phyloP scores from a whole-genome alignment of 768 basidiomycete genomes.

The Favolaschia claudopus region DNA sequence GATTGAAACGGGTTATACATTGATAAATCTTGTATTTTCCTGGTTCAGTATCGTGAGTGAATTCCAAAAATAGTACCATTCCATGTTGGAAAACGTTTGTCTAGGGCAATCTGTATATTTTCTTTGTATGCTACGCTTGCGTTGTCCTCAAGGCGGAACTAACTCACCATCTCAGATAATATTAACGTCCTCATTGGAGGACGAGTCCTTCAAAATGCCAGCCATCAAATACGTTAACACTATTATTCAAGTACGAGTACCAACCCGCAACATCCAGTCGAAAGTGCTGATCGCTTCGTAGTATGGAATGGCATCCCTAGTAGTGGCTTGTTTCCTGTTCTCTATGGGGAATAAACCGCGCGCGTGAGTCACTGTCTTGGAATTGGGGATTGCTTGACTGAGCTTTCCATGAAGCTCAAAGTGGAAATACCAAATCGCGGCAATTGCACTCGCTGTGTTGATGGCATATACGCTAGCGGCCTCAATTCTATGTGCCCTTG shows the following conservation, averaged over 20 bases:
- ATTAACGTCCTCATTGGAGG: slow-evolving; percentile 87
- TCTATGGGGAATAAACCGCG: slow-evolving; percentile 96
- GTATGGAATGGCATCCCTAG: slow-evolving; percentile 84
- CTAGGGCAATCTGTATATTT: slow-evolving; percentile 94
- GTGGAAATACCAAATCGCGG: slow-evolving; percentile 86
- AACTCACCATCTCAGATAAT: slow-evolving; percentile 63
- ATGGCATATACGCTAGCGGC: slow-evolving; percentile 88
- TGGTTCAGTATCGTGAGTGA: slow-evolving; percentile 90
- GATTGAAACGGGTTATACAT: slow-evolving; percentile 86
- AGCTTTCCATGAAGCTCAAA: slow-evolving; percentile 60
- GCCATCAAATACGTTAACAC: slow-evolving; percentile 79
- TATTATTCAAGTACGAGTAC: slow-evolving; percentile 65
- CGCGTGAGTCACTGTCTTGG: slow-evolving; percentile 56
- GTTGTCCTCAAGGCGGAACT: not conserved
- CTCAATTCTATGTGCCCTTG: slow-evolving; percentile 81
- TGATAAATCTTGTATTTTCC: slow-evolving; percentile 85
- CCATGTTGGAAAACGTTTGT: not conserved
- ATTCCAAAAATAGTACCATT: not conserved
- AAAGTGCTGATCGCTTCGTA: slow-evolving; percentile 37
- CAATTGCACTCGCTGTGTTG: slow-evolving; percentile 74
- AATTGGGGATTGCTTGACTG: not conserved
- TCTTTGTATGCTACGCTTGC: slow-evolving; percentile 70
- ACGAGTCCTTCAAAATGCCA: slow-evolving; percentile 66
- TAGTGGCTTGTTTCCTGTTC: slow-evolving; percentile 91
- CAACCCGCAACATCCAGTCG: not conserved